Evolutionary conservation across 2,329 filamentous ascomycete genomes (phyloP), one percentile per base, ranked within the genome.

Genomic region (Colletotrichum zoysiae): DNA sequence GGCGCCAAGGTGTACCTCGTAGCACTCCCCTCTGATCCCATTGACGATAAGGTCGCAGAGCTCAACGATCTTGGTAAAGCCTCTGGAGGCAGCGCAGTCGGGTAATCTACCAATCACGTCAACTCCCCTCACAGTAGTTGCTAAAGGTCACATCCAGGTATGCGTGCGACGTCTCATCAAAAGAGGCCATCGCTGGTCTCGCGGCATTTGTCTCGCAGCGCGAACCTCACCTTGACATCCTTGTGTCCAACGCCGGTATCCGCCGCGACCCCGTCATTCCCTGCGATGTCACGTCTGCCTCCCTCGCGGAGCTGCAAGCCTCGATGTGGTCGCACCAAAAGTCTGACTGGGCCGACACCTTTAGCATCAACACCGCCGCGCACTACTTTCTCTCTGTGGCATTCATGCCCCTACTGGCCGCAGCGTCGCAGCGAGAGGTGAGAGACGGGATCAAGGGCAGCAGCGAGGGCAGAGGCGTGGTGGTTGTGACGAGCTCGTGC

Each of bases 401-500:
- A 1, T 77, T 86, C 5, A 74, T 86, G 2, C 82, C 83, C 14
- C 76, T 87, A 3, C 77, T 87, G 1, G 81, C 77, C 0, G 81
- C 81, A 9, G 85, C 84, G 0, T 79, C 81, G 5, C 76, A 78
- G 5, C 73, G 78, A 76, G 20, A 75, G 67, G 33, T 78, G 74
- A 65, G 81, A 78, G 3, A 74, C 76, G 66, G 82, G 78, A 11
- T 63, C 51, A 55, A 33, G 4, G 76, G 75, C 1, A 51, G 76
- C 62, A 62, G 57, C 5, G 65, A 83, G 35, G 85, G 86, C 9
- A 79, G 85, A 8, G 86, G 85, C 0, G 83, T 83, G 0, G 77
- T 86, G 20, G 78, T 87, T 5, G 78, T 88, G 5, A 87, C 85
- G 5, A 87, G 86, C 74, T 85, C 83, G 2, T 87, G 86, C 74